Evolutionary conservation across 140 eudicot genomes (phyloP), one percentile per base, ranked within the genome.

Genomic region (Flaveria floridana): DNA sequence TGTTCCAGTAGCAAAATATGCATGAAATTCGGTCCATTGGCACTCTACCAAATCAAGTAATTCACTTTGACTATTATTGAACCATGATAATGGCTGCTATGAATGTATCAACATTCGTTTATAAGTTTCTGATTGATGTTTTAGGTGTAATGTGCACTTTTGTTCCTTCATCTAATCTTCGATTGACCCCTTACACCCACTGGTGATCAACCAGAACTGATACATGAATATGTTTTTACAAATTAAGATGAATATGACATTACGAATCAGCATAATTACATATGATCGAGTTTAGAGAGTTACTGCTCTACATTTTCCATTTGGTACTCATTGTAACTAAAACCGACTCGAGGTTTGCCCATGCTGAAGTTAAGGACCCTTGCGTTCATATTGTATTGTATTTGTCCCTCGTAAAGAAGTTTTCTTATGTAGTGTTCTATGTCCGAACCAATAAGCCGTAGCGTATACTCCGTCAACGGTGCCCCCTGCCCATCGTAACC

Each of bases 281-380:
- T 68, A 41, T 37, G 48, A 44, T 44, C 48, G 51, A 68, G 62
- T 25, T 16, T 21, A 42, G 46, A 25, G 20, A 55, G 72, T 64
- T 78, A 72, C 59, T 73, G 34, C 14, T 81, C 50, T 79, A 71
- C 87, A 78, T 88, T 90, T 76, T 81, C 75, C 19, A 76, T 59
- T 84, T 89, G 82, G 41, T 34, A 34, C 41, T 34, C 41, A 34
- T 34, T 34, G 81, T 87, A 87, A 69, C 63, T 84, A 58, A 92
- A 92, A 21, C 91, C 93, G 2, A 92, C 81, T 18, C 97, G 82
- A 23, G 97, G 97, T 84, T 92, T 92, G 4, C 96, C 96, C 97
- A 92, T 92, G 95, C 97, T 92, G 85, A 92, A 89, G 86, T 92
- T 89, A 53, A 92, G 83, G 20, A 92, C 96, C 78, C 87, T 84